Base-by-base conservation (phyloP, 441 rosid genomes). In the Isatis lusitanica region DNA sequence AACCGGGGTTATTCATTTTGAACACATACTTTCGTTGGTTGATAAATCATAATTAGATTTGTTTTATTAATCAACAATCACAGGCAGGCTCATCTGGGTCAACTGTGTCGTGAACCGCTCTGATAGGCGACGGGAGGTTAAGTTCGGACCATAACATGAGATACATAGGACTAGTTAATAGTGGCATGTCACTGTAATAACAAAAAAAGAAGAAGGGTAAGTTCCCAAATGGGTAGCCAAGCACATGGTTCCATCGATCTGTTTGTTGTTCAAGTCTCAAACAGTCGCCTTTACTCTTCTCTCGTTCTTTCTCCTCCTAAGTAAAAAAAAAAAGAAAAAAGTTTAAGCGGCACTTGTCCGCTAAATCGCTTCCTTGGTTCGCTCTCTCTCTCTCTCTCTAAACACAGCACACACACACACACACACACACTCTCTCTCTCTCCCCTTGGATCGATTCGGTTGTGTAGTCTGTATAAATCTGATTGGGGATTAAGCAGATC, bases 401-500 rank as follows among this genome's bases (percentile, higher is more conserved):
- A 56, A 60, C 52, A 3, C 66, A 47, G 30, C 31, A 36, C 63
- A 51, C 56, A 21, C 24, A 21, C 1, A 21, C 1, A 21, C 24
- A 21, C 24, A 21, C 1, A 47, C 9, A 39, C 42, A 15, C 35
- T 36, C 62, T 13, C 57, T 8, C 68, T 30, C 44, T 62, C 62
- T 42, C 10, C 48, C 46, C 2, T 36, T 63, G 76, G 73, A 52
- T 78, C 66, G 70, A 67, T 68, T 66, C 28, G 18, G 24, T 18
- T 65, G 42, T 46, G 44, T 17, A 28, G n/a, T 6, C 18, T 3
- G 58, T 31, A 13, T 36, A 42, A 28, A 53, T 61, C 24, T 36
- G 33, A 39, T 65, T 56, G 31, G 44, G 48, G 77, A 71, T 76
- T 59, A 47, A 6, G 58, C 72, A 85, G 89, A 87, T 85, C 91